A percentile compares a stretch with the other conserved stretches of the same genome.
These are phyloP conservation scores for Carex myosuroides DNA, from an alignment of 176 grass and related monocot genomes.

Conservation along the genomic window DNA sequence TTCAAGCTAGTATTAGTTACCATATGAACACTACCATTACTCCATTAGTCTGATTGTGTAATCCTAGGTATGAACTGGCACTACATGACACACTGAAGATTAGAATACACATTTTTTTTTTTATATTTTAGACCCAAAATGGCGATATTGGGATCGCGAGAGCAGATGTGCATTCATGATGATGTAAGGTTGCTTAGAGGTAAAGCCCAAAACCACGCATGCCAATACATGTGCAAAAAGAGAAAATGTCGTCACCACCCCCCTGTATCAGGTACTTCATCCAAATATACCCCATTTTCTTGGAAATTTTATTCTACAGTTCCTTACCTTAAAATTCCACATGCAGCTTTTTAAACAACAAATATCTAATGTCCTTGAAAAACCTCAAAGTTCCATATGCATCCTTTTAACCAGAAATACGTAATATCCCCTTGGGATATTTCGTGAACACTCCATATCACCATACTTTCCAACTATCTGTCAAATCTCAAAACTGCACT, in stretches of 20 bases:
- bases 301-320: neutral
- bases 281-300: neutral
- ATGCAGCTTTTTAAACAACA: neutral
- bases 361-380: neutral
- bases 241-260: conserved; percentile 54
- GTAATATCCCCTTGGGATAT: neutral
- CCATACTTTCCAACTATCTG: neutral
- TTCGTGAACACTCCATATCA: neutral
- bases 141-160: conserved; percentile 78
- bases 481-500: neutral
- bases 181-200: conserved; percentile 59
- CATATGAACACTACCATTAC: neutral
- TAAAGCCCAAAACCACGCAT: conserved; percentile 79
- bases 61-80: too few relatives aligned
- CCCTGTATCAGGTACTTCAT: conserved; percentile 48
- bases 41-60: neutral
- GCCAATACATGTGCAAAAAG: conserved; percentile 84
- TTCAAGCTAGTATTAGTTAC: neutral
- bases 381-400: neutral
- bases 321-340: neutral
- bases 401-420: neutral
- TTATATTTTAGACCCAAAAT: conserved; percentile 67
- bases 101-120: neutral
- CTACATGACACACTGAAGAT: neutral
- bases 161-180: conserved; percentile 93